Percentiles rank a stretch among this genome's conserved stretches.
phyloP scores from a whole-genome alignment of 2,329 filamentous ascomycete species.

The Beauveria asiatica region DNA sequence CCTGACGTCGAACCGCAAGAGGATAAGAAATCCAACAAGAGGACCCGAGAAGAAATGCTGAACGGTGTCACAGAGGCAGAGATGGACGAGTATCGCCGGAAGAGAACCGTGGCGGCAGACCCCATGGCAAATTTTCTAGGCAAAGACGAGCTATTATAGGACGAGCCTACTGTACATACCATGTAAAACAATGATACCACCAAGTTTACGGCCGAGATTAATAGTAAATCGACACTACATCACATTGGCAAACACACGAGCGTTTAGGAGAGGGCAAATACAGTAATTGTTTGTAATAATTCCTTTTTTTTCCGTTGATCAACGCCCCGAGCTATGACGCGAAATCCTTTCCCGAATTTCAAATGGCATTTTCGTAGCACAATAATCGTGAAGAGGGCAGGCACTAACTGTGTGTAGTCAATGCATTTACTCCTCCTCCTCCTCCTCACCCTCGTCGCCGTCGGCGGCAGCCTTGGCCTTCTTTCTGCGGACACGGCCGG shows the following conservation, averaged over 20 bases:
- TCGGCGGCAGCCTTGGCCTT: constrained; percentile 95
- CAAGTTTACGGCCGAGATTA: neutral
- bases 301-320: constrained; percentile 34
- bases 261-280: neutral
- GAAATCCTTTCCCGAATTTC: constrained; percentile 28
- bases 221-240: neutral
- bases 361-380: constrained; percentile 27
- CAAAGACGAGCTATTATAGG: constrained; percentile 53
- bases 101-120: constrained; percentile 65
- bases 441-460: constrained; percentile 71
- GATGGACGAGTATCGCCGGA: constrained; percentile 75
- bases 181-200: constrained; percentile 13
- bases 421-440: constrained; percentile 65
- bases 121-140: constrained; percentile 80
- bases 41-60: constrained; percentile 70
- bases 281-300: constrained; percentile 22
- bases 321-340: constrained; percentile 45
- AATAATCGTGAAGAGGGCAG: constrained; percentile 21
- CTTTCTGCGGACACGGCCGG: constrained; percentile 98
- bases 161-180: constrained; percentile 17
- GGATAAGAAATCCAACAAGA: constrained; percentile 47
- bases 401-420: constrained; percentile 22
- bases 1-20: constrained; percentile 21
- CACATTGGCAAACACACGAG: neutral
- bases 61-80: constrained; percentile 73